Conservation (phyloP, 352 stramenopile genomes). For the Phytopythium ostracodes region DNA sequence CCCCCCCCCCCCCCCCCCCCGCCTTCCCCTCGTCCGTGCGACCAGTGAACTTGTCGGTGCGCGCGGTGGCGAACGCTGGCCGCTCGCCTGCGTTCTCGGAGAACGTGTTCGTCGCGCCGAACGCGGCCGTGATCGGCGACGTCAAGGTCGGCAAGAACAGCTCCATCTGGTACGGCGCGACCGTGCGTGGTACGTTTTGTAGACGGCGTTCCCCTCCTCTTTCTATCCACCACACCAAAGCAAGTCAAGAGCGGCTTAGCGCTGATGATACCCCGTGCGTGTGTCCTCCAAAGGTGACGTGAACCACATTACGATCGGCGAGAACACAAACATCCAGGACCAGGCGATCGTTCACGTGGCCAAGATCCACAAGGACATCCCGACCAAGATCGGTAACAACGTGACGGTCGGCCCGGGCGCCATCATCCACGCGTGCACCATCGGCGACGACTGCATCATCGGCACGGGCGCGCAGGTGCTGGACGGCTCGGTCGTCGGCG, state of each 20-base stretch:
- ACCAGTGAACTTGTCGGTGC: slow-evolving; percentile 83
- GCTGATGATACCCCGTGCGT: not conserved
- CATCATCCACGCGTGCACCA: slow-evolving; percentile 90
- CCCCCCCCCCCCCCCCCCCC: too few relatives aligned
- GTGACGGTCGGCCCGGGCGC: slow-evolving; percentile 86
- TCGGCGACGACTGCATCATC: slow-evolving; percentile 91
- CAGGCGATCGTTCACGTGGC: slow-evolving; percentile 92
- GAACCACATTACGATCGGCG: slow-evolving; percentile 92
- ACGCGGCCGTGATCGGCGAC: slow-evolving; percentile 91
- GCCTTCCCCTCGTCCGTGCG: not conserved
- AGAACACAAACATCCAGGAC: slow-evolving; percentile 92
- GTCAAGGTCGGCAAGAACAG: slow-evolving; percentile 89
- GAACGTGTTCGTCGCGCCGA: slow-evolving; percentile 87
- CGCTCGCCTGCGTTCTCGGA: slow-evolving; percentile 53
- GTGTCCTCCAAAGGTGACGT: slow-evolving; percentile 56
- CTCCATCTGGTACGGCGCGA: slow-evolving; percentile 93
- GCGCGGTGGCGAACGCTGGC: slow-evolving; percentile 66
- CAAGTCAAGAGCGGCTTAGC: not conserved
- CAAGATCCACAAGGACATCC: slow-evolving; percentile 91
- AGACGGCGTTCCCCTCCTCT: too few relatives aligned
- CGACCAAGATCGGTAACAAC: slow-evolving; percentile 89
- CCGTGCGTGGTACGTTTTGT: slow-evolving; percentile 63
- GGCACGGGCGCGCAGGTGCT: slow-evolving; percentile 90
- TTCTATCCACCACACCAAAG: too few relatives aligned
- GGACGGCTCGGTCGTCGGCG: slow-evolving; percentile 85